Evolutionary conservation across 192 early-diverging fungal genomes (phyloP).

Genomic region (Oehlia diaphana): DNA sequence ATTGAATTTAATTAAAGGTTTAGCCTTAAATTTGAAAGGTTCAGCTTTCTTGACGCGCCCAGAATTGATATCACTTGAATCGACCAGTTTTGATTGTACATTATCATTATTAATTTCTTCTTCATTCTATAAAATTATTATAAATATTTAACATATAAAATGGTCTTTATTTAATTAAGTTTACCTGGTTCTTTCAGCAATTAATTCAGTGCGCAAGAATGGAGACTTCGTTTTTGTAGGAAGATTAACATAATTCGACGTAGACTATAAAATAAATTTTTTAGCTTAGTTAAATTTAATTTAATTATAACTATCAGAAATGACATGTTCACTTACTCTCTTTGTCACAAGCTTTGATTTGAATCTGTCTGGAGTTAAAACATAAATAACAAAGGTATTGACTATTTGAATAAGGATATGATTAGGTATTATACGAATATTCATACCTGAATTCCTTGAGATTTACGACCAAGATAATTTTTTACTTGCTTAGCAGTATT

Average conservation of each 20-base stretch:
- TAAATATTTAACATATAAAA: too few species aligned
- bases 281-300: background rate
- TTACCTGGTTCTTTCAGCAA: background rate
- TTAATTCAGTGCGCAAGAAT: background rate
- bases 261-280: background rate
- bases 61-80: too few species aligned
- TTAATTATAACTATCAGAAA: too few species aligned
- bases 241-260: background rate
- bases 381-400: background rate
- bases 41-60: too few species aligned
- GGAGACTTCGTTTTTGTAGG: slow-evolving; percentile 5
- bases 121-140: too few species aligned
- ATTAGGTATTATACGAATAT: background rate
- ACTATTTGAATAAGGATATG: background rate
- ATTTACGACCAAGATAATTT: too few species aligned
- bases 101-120: too few species aligned
- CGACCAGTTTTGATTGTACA: too few species aligned
- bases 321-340: background rate
- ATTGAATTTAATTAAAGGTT: slow-evolving; percentile 9
- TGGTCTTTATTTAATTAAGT: background rate
- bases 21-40: too few species aligned
- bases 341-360: slow-evolving; percentile 14
- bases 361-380: slow-evolving; percentile 19
- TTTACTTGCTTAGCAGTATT: too few species aligned
- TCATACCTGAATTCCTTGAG: background rate